These are phyloP conservation scores for Aeminium ludgeri DNA, from an alignment of 495 filamentous ascomycete species.

Conservation along the genomic window DNA sequence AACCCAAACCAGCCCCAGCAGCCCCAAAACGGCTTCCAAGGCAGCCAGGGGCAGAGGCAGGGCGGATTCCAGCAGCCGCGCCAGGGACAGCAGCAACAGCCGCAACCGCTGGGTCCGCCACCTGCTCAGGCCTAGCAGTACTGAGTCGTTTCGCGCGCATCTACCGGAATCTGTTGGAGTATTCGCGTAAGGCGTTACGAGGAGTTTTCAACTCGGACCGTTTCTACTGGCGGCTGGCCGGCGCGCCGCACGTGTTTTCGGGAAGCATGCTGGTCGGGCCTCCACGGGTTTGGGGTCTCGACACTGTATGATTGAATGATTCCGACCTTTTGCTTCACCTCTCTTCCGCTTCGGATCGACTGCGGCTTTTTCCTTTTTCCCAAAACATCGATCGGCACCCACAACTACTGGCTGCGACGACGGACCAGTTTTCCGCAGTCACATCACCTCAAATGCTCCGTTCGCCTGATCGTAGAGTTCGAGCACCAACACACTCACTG, in stretches of 20 bases:
- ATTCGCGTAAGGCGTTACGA: slow-evolving; percentile 6
- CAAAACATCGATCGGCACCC: neutral
- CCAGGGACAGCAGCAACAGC: slow-evolving; percentile 6
- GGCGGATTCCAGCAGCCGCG: slow-evolving; percentile 2
- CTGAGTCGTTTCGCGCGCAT: neutral
- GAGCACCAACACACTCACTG: neutral
- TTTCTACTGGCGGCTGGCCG: slow-evolving; percentile 1
- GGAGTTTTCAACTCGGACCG: neutral
- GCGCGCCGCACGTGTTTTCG: slow-evolving; percentile 6
- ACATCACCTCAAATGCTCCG: neutral
- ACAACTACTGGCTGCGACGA: neutral
- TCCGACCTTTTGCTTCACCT: neutral
- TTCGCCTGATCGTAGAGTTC: neutral
- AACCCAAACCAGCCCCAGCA: slow-evolving; percentile 1
- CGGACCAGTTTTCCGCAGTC: neutral
- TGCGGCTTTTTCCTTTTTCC: slow-evolving; percentile 5
- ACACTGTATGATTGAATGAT: slow-evolving; percentile 10
- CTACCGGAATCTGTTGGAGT: slow-evolving; percentile 2
- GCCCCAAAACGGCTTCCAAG: slow-evolving; percentile 9
- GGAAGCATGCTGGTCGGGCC: neutral
- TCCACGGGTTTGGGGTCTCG: neutral
- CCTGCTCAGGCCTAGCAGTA: slow-evolving; percentile 12
- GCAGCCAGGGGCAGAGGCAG: slow-evolving; percentile 1
- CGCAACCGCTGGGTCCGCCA: slow-evolving; percentile 1
- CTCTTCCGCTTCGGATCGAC: slow-evolving; percentile 9